A percentile compares a stretch with the other conserved stretches of the same genome.
phyloP scores from a whole-genome alignment of 2,329 filamentous ascomycete genomes.

The Penicillium paneum region DNA sequence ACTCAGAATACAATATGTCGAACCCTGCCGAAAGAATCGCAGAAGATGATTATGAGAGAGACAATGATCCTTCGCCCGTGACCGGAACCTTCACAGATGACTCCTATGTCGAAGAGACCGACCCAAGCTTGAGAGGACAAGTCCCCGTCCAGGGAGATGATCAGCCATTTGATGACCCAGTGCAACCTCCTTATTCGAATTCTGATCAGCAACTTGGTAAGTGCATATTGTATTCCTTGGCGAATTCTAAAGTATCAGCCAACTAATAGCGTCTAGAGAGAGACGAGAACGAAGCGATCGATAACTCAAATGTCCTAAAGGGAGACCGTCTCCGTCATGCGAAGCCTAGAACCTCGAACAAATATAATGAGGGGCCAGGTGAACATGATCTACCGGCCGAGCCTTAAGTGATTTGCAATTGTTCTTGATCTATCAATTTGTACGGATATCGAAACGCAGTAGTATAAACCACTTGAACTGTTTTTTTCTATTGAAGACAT shows the following conservation, averaged over 20 bases:
- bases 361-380: constrained; percentile 24
- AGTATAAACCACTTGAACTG: not conserved
- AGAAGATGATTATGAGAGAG: constrained; percentile 10
- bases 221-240: not conserved
- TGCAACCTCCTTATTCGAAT: constrained; percentile 30
- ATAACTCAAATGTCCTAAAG: constrained; percentile 22
- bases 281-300: constrained; percentile 24
- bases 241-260: not conserved
- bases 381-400: constrained; percentile 18
- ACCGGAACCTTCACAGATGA: constrained; percentile 13
- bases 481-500: not conserved
- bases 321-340: constrained; percentile 25
- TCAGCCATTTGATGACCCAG: constrained; percentile 24
- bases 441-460: not conserved
- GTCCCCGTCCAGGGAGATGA: constrained; percentile 28
- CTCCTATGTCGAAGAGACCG: constrained; percentile 24
- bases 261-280: not conserved
- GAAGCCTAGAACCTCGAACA: constrained; percentile 19
- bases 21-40: constrained; percentile 5
- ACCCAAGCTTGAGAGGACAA: constrained; percentile 8
- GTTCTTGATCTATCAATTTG: not conserved
- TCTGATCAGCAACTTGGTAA: constrained; percentile 30
- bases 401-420: not conserved
- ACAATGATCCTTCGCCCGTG: constrained; percentile 11
- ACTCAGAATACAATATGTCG: not conserved